A percentile compares a stretch with the other conserved stretches of the same genome.
Evolutionary conservation across 352 stramenopile genomes (phyloP).

Genomic region (Phytophthora foliorum): DNA sequence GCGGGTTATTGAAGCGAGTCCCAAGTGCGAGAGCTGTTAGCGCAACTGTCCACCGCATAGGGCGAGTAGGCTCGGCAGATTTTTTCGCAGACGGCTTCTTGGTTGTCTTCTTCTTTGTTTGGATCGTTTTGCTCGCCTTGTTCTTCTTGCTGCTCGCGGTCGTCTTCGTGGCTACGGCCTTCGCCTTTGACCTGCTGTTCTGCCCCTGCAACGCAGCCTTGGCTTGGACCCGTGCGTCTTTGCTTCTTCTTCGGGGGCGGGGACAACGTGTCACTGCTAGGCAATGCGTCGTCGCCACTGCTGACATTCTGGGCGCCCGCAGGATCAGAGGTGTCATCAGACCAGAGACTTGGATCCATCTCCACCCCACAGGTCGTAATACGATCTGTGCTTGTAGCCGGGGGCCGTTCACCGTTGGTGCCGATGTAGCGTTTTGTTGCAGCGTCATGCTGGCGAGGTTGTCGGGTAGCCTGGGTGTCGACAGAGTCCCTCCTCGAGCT

Average conservation of each 20-base stretch:
- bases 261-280: background rate
- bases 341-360: no score
- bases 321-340: background rate
- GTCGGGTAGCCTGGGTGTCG: no score
- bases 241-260: background rate
- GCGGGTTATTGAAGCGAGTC: conserved; percentile 9
- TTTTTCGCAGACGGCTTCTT: background rate
- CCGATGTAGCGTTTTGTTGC: no score
- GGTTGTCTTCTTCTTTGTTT: conserved; percentile 2
- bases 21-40: conserved; percentile 9
- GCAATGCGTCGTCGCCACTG: background rate
- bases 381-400: no score
- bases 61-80: background rate
- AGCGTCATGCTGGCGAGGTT: no score
- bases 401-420: no score
- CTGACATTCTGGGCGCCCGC: background rate
- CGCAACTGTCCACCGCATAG: conserved; percentile 6
- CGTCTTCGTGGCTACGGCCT: background rate
- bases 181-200: background rate
- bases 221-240: background rate
- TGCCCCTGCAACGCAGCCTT: background rate
- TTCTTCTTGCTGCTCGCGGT: conserved; percentile 4
- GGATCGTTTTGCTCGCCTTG: background rate
- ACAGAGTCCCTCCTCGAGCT: no score
- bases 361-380: no score